A percentile compares a stretch with the other conserved stretches of the same genome.
Conservation (phyloP, 176 grass and related monocot genomes). For the Paspalum vaginatum region DNA sequence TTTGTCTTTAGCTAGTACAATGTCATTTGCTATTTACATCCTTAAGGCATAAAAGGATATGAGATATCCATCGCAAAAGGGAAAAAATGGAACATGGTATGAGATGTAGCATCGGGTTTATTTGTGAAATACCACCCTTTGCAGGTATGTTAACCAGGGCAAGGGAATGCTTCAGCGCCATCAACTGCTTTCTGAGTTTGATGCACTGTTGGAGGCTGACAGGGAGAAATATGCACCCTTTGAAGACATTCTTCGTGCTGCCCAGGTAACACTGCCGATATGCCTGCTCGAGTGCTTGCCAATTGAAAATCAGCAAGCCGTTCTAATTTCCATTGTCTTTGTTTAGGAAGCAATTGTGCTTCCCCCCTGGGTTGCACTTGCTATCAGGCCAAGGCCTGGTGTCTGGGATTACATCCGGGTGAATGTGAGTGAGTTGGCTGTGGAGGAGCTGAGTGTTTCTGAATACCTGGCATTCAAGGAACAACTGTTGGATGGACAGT, state of each 20-base stretch:
- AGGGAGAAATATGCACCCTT: constrained; percentile 76
- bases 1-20: not conserved
- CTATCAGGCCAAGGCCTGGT: constrained; percentile 94
- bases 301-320: not conserved
- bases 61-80: not conserved
- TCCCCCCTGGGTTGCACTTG: constrained; percentile 86
- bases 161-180: constrained; percentile 96
- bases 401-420: constrained; percentile 98
- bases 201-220: constrained; percentile 66
- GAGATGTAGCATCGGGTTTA: not conserved
- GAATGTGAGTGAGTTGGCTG: constrained; percentile 86
- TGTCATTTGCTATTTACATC: not conserved
- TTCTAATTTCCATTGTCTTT: constrained; percentile 24
- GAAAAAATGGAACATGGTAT: not conserved
- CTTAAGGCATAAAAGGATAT: constrained; percentile 20
- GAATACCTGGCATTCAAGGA: constrained; percentile 99
- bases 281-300: constrained; percentile 7
- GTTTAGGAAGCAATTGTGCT: constrained; percentile 90
- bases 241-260: constrained; percentile 79
- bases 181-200: constrained; percentile 86
- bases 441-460: constrained; percentile 79
- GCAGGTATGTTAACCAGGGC: constrained; percentile 88
- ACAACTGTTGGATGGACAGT: constrained; percentile 79
- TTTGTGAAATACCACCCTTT: constrained; percentile 35
- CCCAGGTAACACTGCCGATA: constrained; percentile 62